Base-by-base conservation (phyloP, 1,284 basidiomycete species). In the Moesziomyces sp. region DNA sequence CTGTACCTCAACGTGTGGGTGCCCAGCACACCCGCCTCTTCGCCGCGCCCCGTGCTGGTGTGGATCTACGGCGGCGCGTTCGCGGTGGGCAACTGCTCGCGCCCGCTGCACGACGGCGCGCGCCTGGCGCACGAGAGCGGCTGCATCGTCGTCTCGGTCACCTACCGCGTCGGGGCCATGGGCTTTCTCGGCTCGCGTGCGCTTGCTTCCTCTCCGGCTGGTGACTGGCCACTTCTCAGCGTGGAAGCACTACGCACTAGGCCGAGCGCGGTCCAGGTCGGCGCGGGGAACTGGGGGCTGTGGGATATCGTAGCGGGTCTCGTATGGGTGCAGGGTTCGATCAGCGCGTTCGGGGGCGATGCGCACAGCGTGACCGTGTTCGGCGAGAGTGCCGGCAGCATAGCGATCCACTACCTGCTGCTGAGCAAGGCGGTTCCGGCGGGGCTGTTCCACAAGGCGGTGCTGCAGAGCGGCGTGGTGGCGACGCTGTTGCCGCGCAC, bases 331-430 rank as follows among this genome's bases (percentile, higher is more conserved):
- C 88, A 89, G 62, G 78, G 88, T 13, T 90, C 91, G 65, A 88
- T 91, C 33, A 85, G 84, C 0, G 84, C 84, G 0, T 91, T 92
- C 74, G 90, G 90, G 3, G 91, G 91, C 0, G 89, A 91, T 79
- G 86, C 88, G 18, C 69, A 79, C 43, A 89, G 89, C 84, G 72
- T 83, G 44, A 80, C 78, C 5, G 61, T 67, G 1, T 81, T 79
- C 23, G 81, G 81, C 48, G 75, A 83, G 40, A 72, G 74, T n/a
- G 76, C 78, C 18, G 78, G 78, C 10, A 78, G 59, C 50, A 56
- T 65, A 18, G 68, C 63, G 16, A 74, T 74, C 18, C 68, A 76
- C 54, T 77, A 74, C 30, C 57, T 74, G 10, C 52, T 78, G 7
- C 52, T 74, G 7, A 65, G 60, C 4, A 46, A 44, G 0, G n/a